These are phyloP conservation scores for Theobroma grandiflorum DNA, from an alignment of 441 rosid genomes.

Conservation along the genomic window DNA sequence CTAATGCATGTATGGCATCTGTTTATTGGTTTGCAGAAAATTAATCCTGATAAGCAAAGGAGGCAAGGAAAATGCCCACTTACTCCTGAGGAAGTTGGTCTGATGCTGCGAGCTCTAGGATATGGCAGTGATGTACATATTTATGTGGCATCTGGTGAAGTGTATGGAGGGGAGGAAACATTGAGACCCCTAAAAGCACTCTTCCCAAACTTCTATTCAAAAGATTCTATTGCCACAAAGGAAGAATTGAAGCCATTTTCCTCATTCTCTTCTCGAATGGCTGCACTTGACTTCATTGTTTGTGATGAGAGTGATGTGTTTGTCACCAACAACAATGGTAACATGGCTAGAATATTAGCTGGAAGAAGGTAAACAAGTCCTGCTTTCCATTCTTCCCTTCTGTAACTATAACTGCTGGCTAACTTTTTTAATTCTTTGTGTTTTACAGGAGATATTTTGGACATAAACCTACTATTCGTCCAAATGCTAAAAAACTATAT, in stretches of 20 bases:
- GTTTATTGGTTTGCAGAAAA: conserved; percentile 50
- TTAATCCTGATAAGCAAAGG: conserved; percentile 86
- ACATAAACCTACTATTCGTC: conserved; percentile 94
- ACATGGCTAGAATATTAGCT: conserved; percentile 96
- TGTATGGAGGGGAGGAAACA: conserved; percentile 87
- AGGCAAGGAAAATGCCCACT: conserved; percentile 98
- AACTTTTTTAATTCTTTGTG: conserved; percentile 19
- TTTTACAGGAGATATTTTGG: conserved; percentile 88
- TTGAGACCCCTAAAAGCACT: conserved; percentile 86
- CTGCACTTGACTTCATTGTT: conserved; percentile 96
- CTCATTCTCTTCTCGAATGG: conserved; percentile 91
- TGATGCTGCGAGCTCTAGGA: conserved; percentile 96
- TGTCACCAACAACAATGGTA: conserved; percentile 97
- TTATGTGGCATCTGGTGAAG: conserved; percentile 99
- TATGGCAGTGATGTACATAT: conserved; percentile 90
- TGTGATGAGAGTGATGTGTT: conserved; percentile 97
- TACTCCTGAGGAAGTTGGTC: conserved; percentile 97
- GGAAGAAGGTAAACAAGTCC: conserved; percentile 74
- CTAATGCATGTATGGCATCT: conserved; percentile 6
- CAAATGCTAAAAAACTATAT: conserved; percentile 87
- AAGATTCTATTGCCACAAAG: conserved; percentile 83
- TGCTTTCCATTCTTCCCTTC: conserved; percentile 7
- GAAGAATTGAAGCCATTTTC: conserved; percentile 80
- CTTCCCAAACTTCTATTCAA: conserved; percentile 87
- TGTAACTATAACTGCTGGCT: conserved; percentile 32